Conservation (phyloP, 2,329 filamentous ascomycete genomes). For the Beauveria bassiana region DNA sequence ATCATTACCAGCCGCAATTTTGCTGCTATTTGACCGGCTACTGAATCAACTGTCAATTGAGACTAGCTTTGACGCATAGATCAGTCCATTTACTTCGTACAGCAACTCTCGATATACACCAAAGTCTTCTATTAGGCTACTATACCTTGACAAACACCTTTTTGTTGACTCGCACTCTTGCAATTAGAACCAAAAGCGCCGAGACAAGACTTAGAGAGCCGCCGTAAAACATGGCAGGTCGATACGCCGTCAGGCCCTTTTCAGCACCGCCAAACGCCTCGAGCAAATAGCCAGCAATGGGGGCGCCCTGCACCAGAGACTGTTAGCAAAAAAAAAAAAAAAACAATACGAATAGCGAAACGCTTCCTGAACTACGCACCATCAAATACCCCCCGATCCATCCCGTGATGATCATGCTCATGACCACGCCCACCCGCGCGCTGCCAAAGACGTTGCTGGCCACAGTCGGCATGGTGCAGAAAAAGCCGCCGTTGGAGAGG, state of each 20-base stretch:
- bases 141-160: constrained; percentile 23
- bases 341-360: neutral
- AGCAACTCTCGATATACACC: too few relatives aligned
- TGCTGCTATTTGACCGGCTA: too few relatives aligned
- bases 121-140: neutral
- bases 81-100: too few relatives aligned
- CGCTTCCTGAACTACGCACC: constrained; percentile 22
- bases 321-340: neutral
- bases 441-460: constrained; percentile 52
- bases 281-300: constrained; percentile 53
- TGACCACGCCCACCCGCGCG: constrained; percentile 44
- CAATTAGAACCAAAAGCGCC: constrained; percentile 32
- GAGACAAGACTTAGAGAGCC: constrained; percentile 43
- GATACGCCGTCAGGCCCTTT: constrained; percentile 42
- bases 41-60: too few relatives aligned
- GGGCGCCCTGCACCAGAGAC: constrained; percentile 33
- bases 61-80: too few relatives aligned
- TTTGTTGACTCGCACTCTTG: constrained; percentile 35
- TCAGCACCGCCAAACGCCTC: constrained; percentile 45
- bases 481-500: constrained; percentile 54
- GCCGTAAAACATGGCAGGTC: constrained; percentile 55
- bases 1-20: too few relatives aligned
- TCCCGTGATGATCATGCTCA: constrained; percentile 54
- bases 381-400: constrained; percentile 56
- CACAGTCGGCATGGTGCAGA: constrained; percentile 55